Conservation (phyloP, 1,284 basidiomycete species). For the Caloboletus firmus region DNA sequence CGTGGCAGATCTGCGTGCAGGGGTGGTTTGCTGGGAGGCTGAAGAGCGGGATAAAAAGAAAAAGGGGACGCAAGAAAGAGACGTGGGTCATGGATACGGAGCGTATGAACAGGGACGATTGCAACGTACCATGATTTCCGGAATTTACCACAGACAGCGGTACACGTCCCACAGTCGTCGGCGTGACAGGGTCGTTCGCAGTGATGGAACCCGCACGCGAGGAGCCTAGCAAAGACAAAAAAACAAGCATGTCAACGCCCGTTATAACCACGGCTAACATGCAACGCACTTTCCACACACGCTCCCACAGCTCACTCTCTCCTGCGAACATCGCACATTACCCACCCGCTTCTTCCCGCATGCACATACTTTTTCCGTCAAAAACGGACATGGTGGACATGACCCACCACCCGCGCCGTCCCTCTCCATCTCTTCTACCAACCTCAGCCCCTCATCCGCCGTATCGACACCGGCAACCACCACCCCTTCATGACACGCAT, state of each 20-base stretch:
- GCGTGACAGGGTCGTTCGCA: slow-evolving; percentile 81
- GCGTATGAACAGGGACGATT: neutral
- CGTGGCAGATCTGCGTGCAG: slow-evolving; percentile 79
- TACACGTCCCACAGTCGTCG: slow-evolving; percentile 76
- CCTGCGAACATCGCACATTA: slow-evolving; percentile 76
- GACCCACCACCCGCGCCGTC: slow-evolving; percentile 33
- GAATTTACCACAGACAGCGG: slow-evolving; percentile 76
- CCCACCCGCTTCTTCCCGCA: slow-evolving; percentile 81
- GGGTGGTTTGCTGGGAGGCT: slow-evolving; percentile 66
- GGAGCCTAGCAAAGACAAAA: slow-evolving; percentile 41
- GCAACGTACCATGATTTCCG: slow-evolving; percentile 71
- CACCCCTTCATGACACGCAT: slow-evolving; percentile 71
- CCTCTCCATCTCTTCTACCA: neutral
- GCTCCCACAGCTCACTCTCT: slow-evolving; percentile 81
- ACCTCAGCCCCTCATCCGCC: slow-evolving; percentile 23
- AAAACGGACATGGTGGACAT: slow-evolving; percentile 84
- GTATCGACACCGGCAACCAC: slow-evolving; percentile 29
- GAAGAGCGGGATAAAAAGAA: neutral
- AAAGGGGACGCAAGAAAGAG: neutral
- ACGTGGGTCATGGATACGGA: neutral
- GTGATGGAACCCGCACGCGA: slow-evolving; percentile 83
- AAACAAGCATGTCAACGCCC: neutral
- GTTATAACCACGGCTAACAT: neutral
- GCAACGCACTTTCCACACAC: slow-evolving; percentile 65
- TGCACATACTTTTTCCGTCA: slow-evolving; percentile 78